phyloP scores from a whole-genome alignment of 2,329 filamentous ascomycete species.

The Curvularia sp. region DNA sequence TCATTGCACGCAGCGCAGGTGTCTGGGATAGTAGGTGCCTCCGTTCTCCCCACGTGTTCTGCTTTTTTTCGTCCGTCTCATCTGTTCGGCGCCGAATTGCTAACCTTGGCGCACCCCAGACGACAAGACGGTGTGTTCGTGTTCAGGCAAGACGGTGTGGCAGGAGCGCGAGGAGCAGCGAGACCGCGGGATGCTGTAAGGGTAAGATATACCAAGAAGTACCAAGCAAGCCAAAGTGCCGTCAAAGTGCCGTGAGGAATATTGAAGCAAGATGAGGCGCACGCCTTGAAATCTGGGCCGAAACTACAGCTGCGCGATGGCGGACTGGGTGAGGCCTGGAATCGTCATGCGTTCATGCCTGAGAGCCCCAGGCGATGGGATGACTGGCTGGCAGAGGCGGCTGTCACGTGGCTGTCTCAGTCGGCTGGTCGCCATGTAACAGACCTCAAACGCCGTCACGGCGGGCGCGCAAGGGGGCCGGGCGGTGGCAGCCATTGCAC shows the following conservation, averaged over 20 bases:
- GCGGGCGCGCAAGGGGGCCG: constrained; percentile 22
- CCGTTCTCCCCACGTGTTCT: constrained; percentile 9
- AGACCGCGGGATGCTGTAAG: constrained; percentile 85
- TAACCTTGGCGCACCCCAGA: constrained; percentile 50
- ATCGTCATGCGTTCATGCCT: constrained; percentile 49
- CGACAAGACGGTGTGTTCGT: constrained; percentile 97
- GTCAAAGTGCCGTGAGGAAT: constrained; percentile 25
- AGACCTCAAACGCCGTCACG: constrained; percentile 46
- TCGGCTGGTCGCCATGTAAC: constrained; percentile 45
- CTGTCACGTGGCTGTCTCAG: constrained; percentile 49
- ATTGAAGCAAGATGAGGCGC: constrained; percentile 25
- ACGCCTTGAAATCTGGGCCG: constrained; percentile 43
- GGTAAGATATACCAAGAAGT: constrained; percentile 23
- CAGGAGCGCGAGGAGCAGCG: constrained; percentile 93
- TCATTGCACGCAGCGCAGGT: constrained; percentile 94
- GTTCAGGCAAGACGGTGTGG: constrained; percentile 97
- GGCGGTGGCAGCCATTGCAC: constrained; percentile 8
- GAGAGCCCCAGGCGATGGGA: constrained; percentile 22
- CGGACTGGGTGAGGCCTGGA: constrained; percentile 36
- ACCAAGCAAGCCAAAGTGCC: constrained; percentile 27
- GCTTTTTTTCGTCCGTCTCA: neutral
- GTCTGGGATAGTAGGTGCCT: constrained; percentile 74
- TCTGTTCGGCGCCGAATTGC: neutral
- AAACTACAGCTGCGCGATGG: constrained; percentile 44
- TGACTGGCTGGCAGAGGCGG: constrained; percentile 29